Base-by-base conservation (phyloP, 495 filamentous ascomycete species). In the Ascodesmis nigricans region DNA sequence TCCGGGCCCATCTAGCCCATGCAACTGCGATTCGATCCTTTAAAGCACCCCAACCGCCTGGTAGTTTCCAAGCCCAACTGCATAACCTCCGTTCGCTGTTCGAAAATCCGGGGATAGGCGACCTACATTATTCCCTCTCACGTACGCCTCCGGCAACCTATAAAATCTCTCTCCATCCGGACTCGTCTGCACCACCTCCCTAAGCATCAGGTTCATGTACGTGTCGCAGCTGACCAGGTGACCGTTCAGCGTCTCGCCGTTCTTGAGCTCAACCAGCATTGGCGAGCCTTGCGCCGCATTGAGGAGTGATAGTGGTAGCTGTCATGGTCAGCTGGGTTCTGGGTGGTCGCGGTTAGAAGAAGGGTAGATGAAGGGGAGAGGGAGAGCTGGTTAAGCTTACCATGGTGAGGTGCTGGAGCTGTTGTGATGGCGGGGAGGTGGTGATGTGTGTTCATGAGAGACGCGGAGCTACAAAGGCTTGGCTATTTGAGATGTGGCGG, bases 211-310 rank as follows among this genome's bases (percentile, higher is more conserved):
- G 56, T 97, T 97, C 87, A 97, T 97, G 81, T 82, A 97, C 23
- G 81, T 95, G 56, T 97, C 87, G 65, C 81, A 95, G 53, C 71
- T 82, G 53, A 92, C 73, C 35, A 97, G 63, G 52, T 91, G 81
- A 44, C 87, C 87, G 58, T 95, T 97, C 31, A 95, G 63, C 0
- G 84, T 95, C 55, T 95, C 90, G 56, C 87, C 90, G 47, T 84
- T 92, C 65, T 97, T 97, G 42, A 97, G 78, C 64, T 97, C 87
- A 27, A 97, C 87, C 34, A 95, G 78, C 82, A 97, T 95, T 8
- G 84, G 83, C 58, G 91, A 80, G 67, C 90, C 90, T 63, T 92
- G 80, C 35, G 87, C 84, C 49, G 84, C 87, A 38, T 73, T 92
- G 24, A 97, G 63, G 21, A 97, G 74, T 36, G 83, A 90, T 42